Base-by-base conservation (phyloP, 805 yeast species). In the Teunomyces atbi region DNA sequence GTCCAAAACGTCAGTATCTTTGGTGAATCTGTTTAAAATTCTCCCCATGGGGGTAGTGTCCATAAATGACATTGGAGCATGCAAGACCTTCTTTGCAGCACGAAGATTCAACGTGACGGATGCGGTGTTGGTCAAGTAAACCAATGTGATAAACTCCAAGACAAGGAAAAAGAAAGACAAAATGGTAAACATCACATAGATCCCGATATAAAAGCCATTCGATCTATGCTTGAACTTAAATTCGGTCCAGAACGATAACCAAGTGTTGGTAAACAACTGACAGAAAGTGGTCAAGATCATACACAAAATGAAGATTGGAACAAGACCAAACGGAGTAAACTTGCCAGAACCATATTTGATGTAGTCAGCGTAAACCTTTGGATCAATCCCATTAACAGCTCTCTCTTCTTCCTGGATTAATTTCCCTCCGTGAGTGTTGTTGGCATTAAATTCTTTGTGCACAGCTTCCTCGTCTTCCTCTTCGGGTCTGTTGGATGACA, bases 41-140 rank as follows among this genome's bases (percentile, higher is more conserved):
- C 96, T 76, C 1, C 97, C 96, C 73, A 87, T 76, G 13, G 97
- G 97, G 0, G 95, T 86, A 8, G 89, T 81, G 59, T 90, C 96
- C 66, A 89, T 76, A 61, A 80, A 90, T 0, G 83, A 66, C 92
- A 88, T 87, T 41, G 96, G 96, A 2, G 94, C 82, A 49, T 83
- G 83, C 49, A 89, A 67, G 12, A 89, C 71, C 30, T 71, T 76
- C 39, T 73, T 64, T 45, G 83, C 72, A 0, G 96, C 90, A 42
- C 57, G 54, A 35, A 83, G 68, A 58, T 89, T 89, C 59, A 89
- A 68, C n/a, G 56, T 60, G 45, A 66, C 77, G 4, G 87, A 73
- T 2, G 90, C 81, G 38, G 64, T 68, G 52, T 78, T 79, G 34
- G 81, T 70, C 46, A 77, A 62, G 46, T 75, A 69, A 26, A 77